These are phyloP conservation scores for Ampelocalamus luodianensis DNA, from an alignment of 176 grass and related monocot species.

Conservation along the genomic window DNA sequence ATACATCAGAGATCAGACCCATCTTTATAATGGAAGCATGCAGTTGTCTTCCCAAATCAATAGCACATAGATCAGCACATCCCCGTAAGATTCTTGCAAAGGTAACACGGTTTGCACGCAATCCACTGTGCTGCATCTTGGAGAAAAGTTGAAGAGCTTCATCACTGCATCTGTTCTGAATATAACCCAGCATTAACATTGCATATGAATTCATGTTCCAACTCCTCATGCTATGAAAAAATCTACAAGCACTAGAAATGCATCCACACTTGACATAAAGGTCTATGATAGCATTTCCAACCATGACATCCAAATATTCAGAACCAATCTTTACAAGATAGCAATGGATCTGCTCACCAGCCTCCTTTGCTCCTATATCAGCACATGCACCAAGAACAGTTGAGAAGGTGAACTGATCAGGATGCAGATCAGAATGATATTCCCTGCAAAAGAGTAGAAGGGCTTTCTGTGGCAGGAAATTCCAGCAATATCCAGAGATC, in stretches of 20 bases:
- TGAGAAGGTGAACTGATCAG: constrained; percentile 81
- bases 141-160: constrained; percentile 74
- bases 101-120: constrained; percentile 65
- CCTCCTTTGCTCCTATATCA: constrained; percentile 63
- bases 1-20: constrained; percentile 89
- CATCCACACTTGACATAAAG: constrained; percentile 84
- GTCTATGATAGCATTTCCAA: constrained; percentile 85
- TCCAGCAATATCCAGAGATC: constrained; percentile 81
- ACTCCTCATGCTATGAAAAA: constrained; percentile 79
- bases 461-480: constrained; percentile 71
- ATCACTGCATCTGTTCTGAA: constrained; percentile 74
- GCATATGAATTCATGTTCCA: constrained; percentile 85
- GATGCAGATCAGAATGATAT: constrained; percentile 58
- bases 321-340: constrained; percentile 73
- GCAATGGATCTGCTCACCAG: constrained; percentile 84
- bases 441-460: constrained; percentile 74
- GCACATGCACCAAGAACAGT: constrained; percentile 79
- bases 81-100: constrained; percentile 81
- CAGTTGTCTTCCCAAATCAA: constrained; percentile 86
- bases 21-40: constrained; percentile 93
- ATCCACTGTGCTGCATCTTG: constrained; percentile 83
- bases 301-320: constrained; percentile 63
- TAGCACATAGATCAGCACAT: constrained; percentile 68
- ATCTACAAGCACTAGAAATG: constrained; percentile 74
- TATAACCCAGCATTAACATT: constrained; percentile 74